These are phyloP conservation scores for Ulmus americana DNA, from an alignment of 331 rosid genomes.

Conservation along the genomic window DNA sequence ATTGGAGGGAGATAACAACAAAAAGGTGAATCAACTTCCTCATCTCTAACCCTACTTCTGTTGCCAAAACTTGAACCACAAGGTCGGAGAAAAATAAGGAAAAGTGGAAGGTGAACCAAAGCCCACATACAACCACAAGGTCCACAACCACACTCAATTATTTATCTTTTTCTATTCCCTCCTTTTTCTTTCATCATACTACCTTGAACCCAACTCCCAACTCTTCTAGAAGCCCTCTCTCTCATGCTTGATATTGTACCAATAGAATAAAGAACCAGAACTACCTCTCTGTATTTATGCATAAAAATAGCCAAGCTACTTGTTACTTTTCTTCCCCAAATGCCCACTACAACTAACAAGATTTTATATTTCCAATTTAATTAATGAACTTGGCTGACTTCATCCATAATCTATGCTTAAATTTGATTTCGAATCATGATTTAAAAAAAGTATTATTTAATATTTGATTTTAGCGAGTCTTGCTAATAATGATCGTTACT, in stretches of 20 bases:
- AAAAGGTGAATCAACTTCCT: conserved; percentile 47
- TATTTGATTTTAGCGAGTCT: neutral
- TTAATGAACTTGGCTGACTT: conserved; percentile 3
- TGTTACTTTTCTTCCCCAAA: conserved; percentile 34
- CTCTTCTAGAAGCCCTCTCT: conserved; percentile 68
- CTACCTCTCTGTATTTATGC: conserved; percentile 43
- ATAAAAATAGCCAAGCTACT: conserved; percentile 52
- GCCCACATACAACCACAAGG: conserved; percentile 42
- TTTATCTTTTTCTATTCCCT: conserved; percentile 30
- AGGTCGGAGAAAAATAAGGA: conserved; percentile 30
- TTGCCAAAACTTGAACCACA: conserved; percentile 69
- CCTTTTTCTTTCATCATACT: conserved; percentile 37
- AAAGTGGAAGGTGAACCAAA: conserved; percentile 78
- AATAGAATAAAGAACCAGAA: conserved; percentile 61
- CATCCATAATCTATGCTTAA: neutral
- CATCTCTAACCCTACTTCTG: conserved; percentile 34
- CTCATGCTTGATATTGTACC: conserved; percentile 42
- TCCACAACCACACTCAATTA: conserved; percentile 48
- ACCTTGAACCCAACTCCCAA: conserved; percentile 51
- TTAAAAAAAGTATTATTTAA: no score
- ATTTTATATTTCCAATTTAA: neutral
- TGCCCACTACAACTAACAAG: conserved; percentile 39
- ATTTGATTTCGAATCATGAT: no score
- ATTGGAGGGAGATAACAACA: conserved; percentile 36
- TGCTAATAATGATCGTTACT: no score